Percentiles rank a stretch among this genome's conserved stretches.
Evolutionary conservation across 345 rosid species (phyloP).

Genomic region (Psidium friedrichsthalianum): DNA sequence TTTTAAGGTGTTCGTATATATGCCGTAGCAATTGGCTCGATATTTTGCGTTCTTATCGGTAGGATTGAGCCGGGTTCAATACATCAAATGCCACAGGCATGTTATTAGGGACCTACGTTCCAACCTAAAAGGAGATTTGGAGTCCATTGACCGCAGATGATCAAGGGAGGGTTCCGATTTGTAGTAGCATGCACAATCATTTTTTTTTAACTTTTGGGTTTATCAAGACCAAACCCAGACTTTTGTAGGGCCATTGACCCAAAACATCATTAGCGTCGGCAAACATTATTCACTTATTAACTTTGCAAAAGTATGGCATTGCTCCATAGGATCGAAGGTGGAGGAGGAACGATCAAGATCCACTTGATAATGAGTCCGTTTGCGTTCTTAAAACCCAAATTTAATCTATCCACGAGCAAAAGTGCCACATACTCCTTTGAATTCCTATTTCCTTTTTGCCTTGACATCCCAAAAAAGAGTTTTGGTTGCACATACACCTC

Average conservation of each 20-base stretch:
- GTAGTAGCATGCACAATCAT: neutral
- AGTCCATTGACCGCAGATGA: neutral
- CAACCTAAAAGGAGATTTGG: neutral
- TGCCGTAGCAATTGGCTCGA: neutral
- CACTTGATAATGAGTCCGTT: neutral
- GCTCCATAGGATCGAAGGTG: neutral
- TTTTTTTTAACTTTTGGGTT: neutral
- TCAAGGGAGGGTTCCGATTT: neutral
- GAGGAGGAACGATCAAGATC: neutral
- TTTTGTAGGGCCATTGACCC: neutral
- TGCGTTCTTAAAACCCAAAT: neutral
- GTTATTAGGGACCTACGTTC: neutral
- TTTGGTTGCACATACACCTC: neutral
- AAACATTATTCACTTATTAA: neutral
- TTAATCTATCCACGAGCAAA: neutral
- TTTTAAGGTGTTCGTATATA: neutral
- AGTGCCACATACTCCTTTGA: neutral
- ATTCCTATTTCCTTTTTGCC: neutral
- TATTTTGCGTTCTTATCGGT: neutral
- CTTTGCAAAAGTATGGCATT: neutral
- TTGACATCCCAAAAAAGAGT: neutral
- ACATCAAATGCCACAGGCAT: neutral
- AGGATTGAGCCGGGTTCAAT: fast-evolving
- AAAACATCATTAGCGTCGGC: neutral
- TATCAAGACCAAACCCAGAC: neutral